Evolutionary conservation across 2,329 filamentous ascomycete species (phyloP), one percentile per base, ranked within the genome.

Genomic region (Pseudocercospora macadamiae): DNA sequence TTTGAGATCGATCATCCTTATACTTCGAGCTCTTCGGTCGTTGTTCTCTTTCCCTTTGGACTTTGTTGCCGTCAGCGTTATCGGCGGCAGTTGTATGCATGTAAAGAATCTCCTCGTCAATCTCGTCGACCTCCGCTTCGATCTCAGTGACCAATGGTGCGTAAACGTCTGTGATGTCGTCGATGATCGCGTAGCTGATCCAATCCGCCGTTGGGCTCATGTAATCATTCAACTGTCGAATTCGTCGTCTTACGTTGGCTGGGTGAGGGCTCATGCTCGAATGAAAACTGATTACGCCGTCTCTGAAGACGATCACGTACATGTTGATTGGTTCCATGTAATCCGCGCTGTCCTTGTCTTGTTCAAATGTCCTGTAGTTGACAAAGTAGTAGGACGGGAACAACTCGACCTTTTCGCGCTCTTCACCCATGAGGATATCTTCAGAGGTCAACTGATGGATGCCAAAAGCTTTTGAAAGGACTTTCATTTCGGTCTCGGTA

Each of bases 381-480:
- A 99, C 91, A 70, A 99, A 97, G 75, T 99, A 99, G 78, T 99
- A 99, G 73, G 96, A 90, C 30, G 91, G 88, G 80, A 99, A 99
- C 1, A 99, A 82, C 74, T 99, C 95, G 0, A 99, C 95, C 77
- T 99, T 99, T 72, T 99, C 95, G 19, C 95, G 93, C 37, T 93
- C 90, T 78, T 99, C 95, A 74, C 97, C 91, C 80, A 97, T 88
- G 83, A 97, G 89, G 68, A 99, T 97, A 72, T 99, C 95, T 75
- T 99, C 95, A 1, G 91, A 89, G 0, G 95, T 99, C 59, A 99
- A 79, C 0, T 95, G 93, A 76, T 99, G 95, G 60, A 99, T 97
- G 14, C 92, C 91, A 72, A 99, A 99, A 0, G 95, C 85, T 71
- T 96, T 96, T 26, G 91, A 87, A 37, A 99, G 83, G 7, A 95